Base-by-base conservation (phyloP, 192 early-diverging fungal genomes). In the Rhizoclosmatium globosum region DNA sequence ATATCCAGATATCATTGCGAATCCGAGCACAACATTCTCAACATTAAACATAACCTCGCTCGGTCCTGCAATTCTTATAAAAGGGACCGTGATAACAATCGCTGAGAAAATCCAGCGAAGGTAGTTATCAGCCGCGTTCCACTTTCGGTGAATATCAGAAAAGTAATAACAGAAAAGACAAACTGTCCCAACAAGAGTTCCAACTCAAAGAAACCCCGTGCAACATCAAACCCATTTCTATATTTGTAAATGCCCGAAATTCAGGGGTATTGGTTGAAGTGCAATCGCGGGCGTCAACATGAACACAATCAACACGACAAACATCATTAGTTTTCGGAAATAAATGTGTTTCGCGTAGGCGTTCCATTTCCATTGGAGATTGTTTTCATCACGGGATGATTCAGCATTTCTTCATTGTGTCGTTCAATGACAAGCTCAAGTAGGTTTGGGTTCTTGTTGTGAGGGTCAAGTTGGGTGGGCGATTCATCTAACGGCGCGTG, bases 301-400 rank as follows among this genome's bases (percentile, higher is more conserved):
- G 11, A 68, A 4, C 13, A 70, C 31, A n/a, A 68, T 21, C 1
- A 77, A n/a, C 19, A 41, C 7, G 39, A 78, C 6, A 15, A 75
- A 47, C 6, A 56, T 11, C 13, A 72, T 21, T 42, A 81, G 58
- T 1, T 69, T 60, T 31, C 53, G 44, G 21, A 44, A 47, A 78
- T 82, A 82, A 4, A 58, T 82, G 19, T 19, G 17, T 21, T 53
- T 59, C 3, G 56, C 77, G 39, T 82, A 82, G 21, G 81, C 67
- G 11, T 15, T 31, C 81, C 81, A 82, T 53, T 82, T 82, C 15
- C 50, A 80, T 60, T 71, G 4, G 17, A 82, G 42, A 82, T 47
- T 4, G 61, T 23, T 13, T 67, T 43, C 46, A 82, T 69, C 11
- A 82, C 19, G 6, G 81, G 78, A 45, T 71, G 71, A 13, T 13